phyloP scores from a whole-genome alignment of 2,329 filamentous ascomycete genomes.

The Microdochium trichocladiopsis region DNA sequence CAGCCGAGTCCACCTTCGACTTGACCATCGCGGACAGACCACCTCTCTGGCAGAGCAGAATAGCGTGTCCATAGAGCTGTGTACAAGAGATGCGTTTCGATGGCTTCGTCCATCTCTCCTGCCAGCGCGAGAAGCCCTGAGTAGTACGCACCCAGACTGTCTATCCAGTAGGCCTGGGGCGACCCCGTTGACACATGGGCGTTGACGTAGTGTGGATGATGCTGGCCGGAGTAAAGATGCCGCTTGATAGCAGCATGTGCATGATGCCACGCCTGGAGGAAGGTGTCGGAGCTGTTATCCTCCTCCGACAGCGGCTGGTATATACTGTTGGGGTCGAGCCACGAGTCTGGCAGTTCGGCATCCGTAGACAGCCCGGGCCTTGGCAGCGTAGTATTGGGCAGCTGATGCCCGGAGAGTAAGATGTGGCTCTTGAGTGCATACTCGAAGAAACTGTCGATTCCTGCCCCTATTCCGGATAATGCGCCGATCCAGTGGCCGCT shows the following conservation, averaged over 20 bases:
- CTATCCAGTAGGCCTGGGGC: conserved; percentile 86
- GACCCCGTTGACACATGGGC: conserved; percentile 85
- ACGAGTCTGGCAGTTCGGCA: conserved; percentile 24
- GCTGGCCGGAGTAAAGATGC: conserved; percentile 78
- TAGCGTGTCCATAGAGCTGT: conserved; percentile 94
- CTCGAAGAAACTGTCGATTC: conserved; percentile 97
- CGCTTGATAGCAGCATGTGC: conserved; percentile 83
- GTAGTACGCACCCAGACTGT: conserved; percentile 93
- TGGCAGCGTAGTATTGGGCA: conserved; percentile 43
- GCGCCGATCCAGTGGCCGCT: conserved; percentile 82
- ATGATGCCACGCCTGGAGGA: conserved; percentile 76
- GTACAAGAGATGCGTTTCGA: conserved; percentile 83
- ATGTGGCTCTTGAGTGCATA: conserved; percentile 95
- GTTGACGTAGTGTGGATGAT: conserved; percentile 90
- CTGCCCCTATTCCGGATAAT: conserved; percentile 90
- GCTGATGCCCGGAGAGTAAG: conserved; percentile 68
- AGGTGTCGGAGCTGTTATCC: conserved; percentile 68
- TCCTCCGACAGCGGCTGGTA: conserved; percentile 54
- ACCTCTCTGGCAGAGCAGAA: conserved; percentile 87
- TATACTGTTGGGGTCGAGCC: conserved; percentile 59
- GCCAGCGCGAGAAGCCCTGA: conserved; percentile 80
- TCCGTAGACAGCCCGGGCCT: conserved; percentile 8
- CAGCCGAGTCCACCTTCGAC: conserved; percentile 84
- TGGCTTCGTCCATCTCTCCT: conserved; percentile 84
- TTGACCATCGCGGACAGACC: conserved; percentile 77